Conservation (phyloP, 495 filamentous ascomycete species). For the Annulohypoxylon maeteangense region DNA sequence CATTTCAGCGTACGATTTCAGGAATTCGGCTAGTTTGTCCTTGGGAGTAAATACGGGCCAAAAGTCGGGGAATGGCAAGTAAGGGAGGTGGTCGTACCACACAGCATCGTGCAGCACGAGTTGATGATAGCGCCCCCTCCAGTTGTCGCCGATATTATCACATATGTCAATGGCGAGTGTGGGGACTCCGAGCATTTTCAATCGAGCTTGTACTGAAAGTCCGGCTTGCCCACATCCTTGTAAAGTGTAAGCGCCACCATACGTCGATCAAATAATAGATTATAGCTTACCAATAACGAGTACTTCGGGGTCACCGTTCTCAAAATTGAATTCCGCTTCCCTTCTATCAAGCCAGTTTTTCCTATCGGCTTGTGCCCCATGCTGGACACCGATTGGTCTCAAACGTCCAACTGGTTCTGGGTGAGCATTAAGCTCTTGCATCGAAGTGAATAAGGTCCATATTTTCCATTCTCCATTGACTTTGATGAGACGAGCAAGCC, state of each 20-base stretch:
- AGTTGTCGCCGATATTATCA: conserved; percentile 76
- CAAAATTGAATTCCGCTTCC: conserved; percentile 65
- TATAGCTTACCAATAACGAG: conserved; percentile 70
- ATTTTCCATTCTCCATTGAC: conserved; percentile 68
- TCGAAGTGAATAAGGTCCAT: conserved; percentile 69
- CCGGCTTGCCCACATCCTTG: conserved; percentile 67
- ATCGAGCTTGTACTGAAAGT: conserved; percentile 72
- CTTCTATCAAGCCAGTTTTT: conserved; percentile 75
- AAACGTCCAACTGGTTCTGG: conserved; percentile 63
- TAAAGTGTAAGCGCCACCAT: conserved; percentile 17
- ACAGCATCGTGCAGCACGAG: conserved; percentile 80
- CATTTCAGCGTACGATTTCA: conserved; percentile 75
- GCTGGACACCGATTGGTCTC: conserved; percentile 62
- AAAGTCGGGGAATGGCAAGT: conserved; percentile 71
- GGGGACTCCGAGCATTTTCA: conserved; percentile 75
- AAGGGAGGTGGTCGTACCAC: conserved; percentile 81
- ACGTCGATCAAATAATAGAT: not conserved
- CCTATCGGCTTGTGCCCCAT: conserved; percentile 57
- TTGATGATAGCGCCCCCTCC: conserved; percentile 73
- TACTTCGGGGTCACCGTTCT: conserved; percentile 67
- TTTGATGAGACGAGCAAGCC: conserved; percentile 66
- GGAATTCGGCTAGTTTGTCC: conserved; percentile 83
- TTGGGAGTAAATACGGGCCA: conserved; percentile 83
- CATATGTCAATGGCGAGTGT: conserved; percentile 74
- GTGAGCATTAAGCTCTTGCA: conserved; percentile 62